Percentiles rank a stretch among this genome's conserved stretches.
Evolutionary conservation across 1,139 yeast genomes (phyloP).

Genomic region (Saccharomyces hybrid): DNA sequence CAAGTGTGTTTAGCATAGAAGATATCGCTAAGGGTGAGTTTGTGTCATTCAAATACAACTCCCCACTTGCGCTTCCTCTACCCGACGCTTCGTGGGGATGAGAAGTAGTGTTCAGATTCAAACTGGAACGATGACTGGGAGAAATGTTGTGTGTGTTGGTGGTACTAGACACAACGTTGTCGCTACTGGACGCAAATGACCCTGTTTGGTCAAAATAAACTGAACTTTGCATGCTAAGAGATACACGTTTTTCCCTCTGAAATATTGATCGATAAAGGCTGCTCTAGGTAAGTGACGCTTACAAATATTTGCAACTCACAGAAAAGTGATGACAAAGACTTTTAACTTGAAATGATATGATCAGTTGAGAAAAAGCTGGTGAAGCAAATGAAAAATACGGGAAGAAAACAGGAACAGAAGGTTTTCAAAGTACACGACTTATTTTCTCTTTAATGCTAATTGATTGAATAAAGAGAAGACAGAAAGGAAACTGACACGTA

Average conservation of each 20-base stretch:
- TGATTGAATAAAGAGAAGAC: not conserved
- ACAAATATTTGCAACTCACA: not conserved
- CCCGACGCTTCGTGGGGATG: constrained; percentile 2
- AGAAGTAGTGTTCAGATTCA: constrained; percentile 11
- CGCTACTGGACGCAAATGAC: not conserved
- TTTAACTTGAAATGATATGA: not conserved
- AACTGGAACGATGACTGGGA: constrained; percentile 12
- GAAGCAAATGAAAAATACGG: not conserved
- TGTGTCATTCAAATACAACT: constrained; percentile 7
- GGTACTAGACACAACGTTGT: not conserved
- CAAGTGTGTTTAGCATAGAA: constrained; percentile 24
- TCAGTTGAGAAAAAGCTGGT: not conserved
- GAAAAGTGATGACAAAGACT: not conserved
- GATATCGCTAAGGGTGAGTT: constrained; percentile 25
- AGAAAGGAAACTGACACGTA: not conserved
- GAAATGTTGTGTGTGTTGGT: constrained; percentile 11
- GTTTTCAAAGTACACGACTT: not conserved
- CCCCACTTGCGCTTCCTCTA: constrained; percentile 7
- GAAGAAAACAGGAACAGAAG: not conserved
- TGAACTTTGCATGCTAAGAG: constrained; percentile 1
- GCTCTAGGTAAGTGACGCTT: not conserved
- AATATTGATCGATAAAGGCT: not conserved
- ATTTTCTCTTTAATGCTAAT: not conserved
- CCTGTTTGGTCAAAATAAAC: constrained; percentile 1
- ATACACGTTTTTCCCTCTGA: not conserved